A percentile compares a stretch with the other conserved stretches of the same genome.
These are phyloP conservation scores for Geopyxis carbonaria DNA, from an alignment of 495 filamentous ascomycete species.

Conservation along the genomic window DNA sequence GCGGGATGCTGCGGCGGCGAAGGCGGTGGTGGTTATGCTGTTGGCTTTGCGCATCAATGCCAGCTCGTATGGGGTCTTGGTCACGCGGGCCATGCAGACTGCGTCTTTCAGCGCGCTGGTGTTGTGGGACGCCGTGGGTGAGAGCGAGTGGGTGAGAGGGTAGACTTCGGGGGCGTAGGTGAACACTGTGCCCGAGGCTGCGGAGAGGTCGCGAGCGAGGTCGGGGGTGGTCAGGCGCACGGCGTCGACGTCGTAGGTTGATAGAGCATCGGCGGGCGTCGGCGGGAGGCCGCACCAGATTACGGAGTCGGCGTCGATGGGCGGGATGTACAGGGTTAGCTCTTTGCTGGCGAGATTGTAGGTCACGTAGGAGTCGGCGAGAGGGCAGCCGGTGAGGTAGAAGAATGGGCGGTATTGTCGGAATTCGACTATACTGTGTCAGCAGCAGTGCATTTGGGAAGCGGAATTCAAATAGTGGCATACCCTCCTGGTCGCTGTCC, in stretches of 20 bases:
- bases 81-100: slow-evolving; percentile 59
- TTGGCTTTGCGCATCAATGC: slow-evolving; percentile 72
- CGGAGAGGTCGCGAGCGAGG: slow-evolving; percentile 45
- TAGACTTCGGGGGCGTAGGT: slow-evolving; percentile 38
- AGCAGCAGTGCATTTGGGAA: slow-evolving; percentile 5
- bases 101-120: slow-evolving; percentile 44
- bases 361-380: slow-evolving; percentile 64
- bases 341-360: slow-evolving; percentile 58
- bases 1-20: slow-evolving; percentile 50
- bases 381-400: slow-evolving; percentile 76
- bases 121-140: slow-evolving; percentile 42
- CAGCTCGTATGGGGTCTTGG: slow-evolving; percentile 75
- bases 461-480: too few species aligned
- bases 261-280: slow-evolving; percentile 50
- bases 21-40: slow-evolving; percentile 56
- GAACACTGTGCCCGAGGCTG: slow-evolving; percentile 32
- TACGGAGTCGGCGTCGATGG: slow-evolving; percentile 72
- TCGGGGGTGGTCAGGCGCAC: slow-evolving; percentile 48
- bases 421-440: slow-evolving; percentile 5
- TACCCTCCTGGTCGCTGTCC: slow-evolving; percentile 63
- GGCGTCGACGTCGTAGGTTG: slow-evolving; percentile 67
- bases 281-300: slow-evolving; percentile 90
- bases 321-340: slow-evolving; percentile 82
- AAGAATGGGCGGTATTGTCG: slow-evolving; percentile 87
- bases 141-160: slow-evolving; percentile 44